Evolutionary conservation across 169 alveolate species (phyloP).

Genomic region (Sarcocystis neurona): DNA sequence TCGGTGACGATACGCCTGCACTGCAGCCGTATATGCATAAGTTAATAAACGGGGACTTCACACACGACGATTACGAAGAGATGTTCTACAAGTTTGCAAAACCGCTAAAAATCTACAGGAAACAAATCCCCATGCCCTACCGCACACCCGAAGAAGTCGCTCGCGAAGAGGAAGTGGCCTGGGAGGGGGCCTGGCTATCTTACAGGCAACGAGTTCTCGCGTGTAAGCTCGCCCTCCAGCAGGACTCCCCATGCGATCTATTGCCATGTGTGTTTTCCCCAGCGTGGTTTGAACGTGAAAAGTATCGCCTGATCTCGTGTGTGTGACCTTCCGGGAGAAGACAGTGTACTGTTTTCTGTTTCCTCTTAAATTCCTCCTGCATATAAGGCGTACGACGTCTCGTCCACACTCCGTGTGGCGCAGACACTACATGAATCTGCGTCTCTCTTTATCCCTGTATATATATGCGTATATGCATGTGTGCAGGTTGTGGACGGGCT

Average conservation of each 20-base stretch:
- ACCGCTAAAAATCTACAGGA: slow-evolving; percentile 85
- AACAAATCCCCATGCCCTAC: slow-evolving; percentile 85
- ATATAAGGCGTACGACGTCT: not conserved
- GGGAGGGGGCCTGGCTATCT: slow-evolving; percentile 88
- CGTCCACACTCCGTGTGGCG: no score
- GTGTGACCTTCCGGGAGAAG: not conserved
- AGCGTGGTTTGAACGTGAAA: not conserved
- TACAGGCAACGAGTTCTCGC: slow-evolving; percentile 84
- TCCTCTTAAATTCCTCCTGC: not conserved
- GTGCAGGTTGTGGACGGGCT: no score
- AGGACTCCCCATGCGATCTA: not conserved
- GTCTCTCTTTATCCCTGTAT: no score
- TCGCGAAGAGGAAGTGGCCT: slow-evolving; percentile 70
- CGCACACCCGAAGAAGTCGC: slow-evolving; percentile 81
- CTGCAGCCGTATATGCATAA: slow-evolving; percentile 86
- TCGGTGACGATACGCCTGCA: slow-evolving; percentile 88
- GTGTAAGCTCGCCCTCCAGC: slow-evolving; percentile 21
- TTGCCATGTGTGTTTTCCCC: not conserved
- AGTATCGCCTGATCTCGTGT: not conserved
- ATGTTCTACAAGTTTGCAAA: slow-evolving; percentile 89
- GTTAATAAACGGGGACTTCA: slow-evolving; percentile 80
- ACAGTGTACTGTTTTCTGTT: not conserved
- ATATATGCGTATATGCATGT: no score
- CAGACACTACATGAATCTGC: no score
- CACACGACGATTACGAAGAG: slow-evolving; percentile 88